Evolutionary conservation across 345 rosid species (phyloP), one percentile per base, ranked within the genome.

Genomic region (Eucalyptus polyanthemos): DNA sequence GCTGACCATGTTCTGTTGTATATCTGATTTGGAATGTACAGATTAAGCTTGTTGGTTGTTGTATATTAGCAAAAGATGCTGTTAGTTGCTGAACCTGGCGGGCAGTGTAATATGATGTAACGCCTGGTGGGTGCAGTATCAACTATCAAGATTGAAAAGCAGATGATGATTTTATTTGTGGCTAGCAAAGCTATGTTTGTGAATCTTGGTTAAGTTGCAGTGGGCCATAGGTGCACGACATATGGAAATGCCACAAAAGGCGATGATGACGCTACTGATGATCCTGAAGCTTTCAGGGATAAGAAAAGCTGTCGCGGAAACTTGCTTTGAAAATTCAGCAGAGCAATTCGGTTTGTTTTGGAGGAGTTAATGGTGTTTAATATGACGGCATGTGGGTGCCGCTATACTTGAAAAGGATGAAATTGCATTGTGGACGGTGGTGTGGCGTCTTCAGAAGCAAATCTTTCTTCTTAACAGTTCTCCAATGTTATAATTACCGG

Each of bases 321-420:
- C 81, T 69, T 6, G 27, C 45, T 72, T 37, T 37, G 25, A 72
- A 72, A 72, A 37, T 9, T 37, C 45, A 19, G 45, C 25, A 17
- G 25, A 72, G 45, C 45, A 10, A 72, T 37, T 76, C 0, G 5
- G 45, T 76, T 37, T 37, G 3, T 11, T 11, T 19, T 1, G 45
- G 27, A 72, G 45, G 37, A 65, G 76, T 65, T n/a, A 15, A 65
- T 1, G 6, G 69, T 27, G 69, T 62, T 62, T 4, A 5, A 62
- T 13, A 27, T 7, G 34, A 14, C 19, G 19, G 76, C 10, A n/a
- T 7, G 21, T n/a, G 1, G 2, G 40, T 65, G 76, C 76, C 21
- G 10, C 37, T 0, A n/a, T n/a, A 65, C 76, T 65, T 0, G 11
- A n/a, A 0, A 0, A n/a, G 76, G 83, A 37, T 21, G 83, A 21